phyloP scores from a whole-genome alignment of 2,329 filamentous ascomycete genomes.

The Epichloe uncinata region DNA sequence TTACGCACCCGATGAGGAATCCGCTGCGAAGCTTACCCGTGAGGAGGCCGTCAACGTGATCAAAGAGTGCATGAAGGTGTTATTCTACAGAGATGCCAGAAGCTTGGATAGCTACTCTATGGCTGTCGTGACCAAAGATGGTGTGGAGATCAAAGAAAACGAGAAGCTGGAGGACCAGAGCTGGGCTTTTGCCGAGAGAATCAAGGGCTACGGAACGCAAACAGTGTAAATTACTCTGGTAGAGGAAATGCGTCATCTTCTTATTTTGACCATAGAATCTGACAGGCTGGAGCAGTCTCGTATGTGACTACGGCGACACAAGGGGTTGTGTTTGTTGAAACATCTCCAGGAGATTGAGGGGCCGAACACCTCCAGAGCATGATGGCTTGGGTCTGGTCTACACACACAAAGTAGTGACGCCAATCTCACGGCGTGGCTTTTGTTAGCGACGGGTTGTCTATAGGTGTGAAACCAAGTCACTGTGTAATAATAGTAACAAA shows the following conservation, averaged over 20 bases:
- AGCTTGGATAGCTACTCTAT: constrained; percentile 86
- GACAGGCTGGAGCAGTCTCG: background rate
- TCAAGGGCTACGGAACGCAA: constrained; percentile 91
- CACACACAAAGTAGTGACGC: no score
- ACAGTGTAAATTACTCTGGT: constrained; percentile 22
- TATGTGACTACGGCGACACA: no score
- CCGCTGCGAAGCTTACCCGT: constrained; percentile 55
- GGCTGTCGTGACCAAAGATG: constrained; percentile 77
- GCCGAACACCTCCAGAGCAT: no score
- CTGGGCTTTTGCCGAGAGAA: constrained; percentile 94
- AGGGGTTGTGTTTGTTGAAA: no score
- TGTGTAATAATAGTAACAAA: background rate
- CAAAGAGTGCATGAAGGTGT: constrained; percentile 94
- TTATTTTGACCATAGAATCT: background rate
- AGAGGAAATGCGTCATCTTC: background rate
- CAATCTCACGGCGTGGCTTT: no score
- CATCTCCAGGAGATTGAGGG: no score
- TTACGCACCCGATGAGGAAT: constrained; percentile 70
- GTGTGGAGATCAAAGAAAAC: constrained; percentile 71
- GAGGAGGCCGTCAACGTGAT: constrained; percentile 71
- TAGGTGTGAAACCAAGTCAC: background rate
- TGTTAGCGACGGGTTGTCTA: no score
- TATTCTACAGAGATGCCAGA: constrained; percentile 93
- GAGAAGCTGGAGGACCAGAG: constrained; percentile 90
- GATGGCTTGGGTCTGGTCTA: no score